These are phyloP conservation scores for Thalassiosira sp. DNA, from an alignment of 352 stramenopile genomes.

Conservation along the genomic window DNA sequence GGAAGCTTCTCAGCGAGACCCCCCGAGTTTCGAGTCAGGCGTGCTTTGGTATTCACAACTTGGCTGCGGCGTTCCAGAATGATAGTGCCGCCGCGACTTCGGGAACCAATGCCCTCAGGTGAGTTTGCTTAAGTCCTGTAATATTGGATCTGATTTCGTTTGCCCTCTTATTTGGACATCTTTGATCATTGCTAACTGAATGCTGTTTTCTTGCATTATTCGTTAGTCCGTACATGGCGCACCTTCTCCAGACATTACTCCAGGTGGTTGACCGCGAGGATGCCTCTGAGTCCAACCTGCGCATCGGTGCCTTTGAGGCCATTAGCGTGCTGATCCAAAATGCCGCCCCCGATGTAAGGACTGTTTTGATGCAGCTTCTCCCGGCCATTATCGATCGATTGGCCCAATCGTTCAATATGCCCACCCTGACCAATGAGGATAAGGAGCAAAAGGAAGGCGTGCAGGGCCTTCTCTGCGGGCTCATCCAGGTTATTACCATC, in stretches of 20 bases:
- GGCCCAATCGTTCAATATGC: slow-evolving; percentile 66
- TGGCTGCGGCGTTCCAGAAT: slow-evolving; percentile 90
- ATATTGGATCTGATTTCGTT: not conserved
- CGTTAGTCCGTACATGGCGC: slow-evolving; percentile 91
- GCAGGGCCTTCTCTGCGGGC: slow-evolving; percentile 87
- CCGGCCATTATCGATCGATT: slow-evolving; percentile 75
- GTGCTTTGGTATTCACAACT: slow-evolving; percentile 95
- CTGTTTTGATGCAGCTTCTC: slow-evolving; percentile 74
- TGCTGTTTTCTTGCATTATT: no score
- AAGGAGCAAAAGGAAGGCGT: slow-evolving; percentile 80
- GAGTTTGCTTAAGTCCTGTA: slow-evolving; percentile 3
- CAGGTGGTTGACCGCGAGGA: slow-evolving; percentile 89
- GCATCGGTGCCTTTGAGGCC: slow-evolving; percentile 90
- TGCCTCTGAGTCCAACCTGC: slow-evolving; percentile 89
- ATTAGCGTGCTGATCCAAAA: slow-evolving; percentile 92
- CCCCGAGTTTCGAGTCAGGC: slow-evolving; percentile 90
- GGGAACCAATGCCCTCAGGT: slow-evolving; percentile 87
- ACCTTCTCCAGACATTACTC: slow-evolving; percentile 91
- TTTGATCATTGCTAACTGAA: no score
- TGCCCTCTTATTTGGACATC: slow-evolving; percentile 16
- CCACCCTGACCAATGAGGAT: slow-evolving; percentile 71
- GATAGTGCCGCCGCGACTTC: slow-evolving; percentile 77
- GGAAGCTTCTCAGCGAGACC: slow-evolving; percentile 61
- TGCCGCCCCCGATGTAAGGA: slow-evolving; percentile 71
- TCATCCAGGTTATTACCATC: slow-evolving; percentile 92